Evolutionary conservation across 1,284 basidiomycete species (phyloP).

Genomic region (Ganoderma resinaceum): DNA sequence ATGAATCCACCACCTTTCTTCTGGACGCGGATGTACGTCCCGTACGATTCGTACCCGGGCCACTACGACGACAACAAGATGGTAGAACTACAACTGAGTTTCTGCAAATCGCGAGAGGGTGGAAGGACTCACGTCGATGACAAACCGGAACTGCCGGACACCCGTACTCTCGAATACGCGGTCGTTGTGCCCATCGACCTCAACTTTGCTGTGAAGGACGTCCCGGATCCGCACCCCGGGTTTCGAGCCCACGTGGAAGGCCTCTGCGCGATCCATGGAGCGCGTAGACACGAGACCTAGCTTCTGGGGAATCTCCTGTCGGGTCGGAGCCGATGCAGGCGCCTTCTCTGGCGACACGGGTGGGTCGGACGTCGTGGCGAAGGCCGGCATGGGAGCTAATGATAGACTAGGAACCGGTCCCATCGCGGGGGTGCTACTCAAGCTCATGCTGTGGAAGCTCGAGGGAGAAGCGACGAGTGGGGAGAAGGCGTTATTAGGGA

Average conservation of each 20-base stretch:
- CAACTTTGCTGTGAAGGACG: constrained; percentile 18
- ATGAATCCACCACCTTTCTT: constrained; percentile 19
- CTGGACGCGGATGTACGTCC: constrained; percentile 28
- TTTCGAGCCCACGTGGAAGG: constrained; percentile 21
- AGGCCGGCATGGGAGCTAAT: constrained; percentile 8
- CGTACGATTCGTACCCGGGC: constrained; percentile 30
- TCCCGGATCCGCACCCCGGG: constrained; percentile 30
- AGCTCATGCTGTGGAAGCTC: constrained; percentile 18
- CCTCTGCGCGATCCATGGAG: constrained; percentile 5
- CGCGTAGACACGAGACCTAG: constrained; percentile 11
- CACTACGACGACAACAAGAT: constrained; percentile 25
- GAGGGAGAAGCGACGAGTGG: constrained; percentile 14
- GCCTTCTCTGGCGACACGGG: background rate
- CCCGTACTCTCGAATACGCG: constrained; percentile 25
- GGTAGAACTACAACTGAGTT: background rate
- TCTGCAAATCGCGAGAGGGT: background rate
- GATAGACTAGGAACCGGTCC: constrained; percentile 4
- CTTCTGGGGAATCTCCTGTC: constrained; percentile 24
- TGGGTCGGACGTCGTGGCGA: constrained; percentile 1
- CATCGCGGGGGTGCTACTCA: constrained; percentile 9
- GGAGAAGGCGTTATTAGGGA: constrained; percentile 5
- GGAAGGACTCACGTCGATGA: constrained; percentile 27
- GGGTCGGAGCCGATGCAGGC: background rate
- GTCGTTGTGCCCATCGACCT: constrained; percentile 22
- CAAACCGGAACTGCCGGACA: constrained; percentile 29